Conservation (phyloP, 2,329 filamentous ascomycete genomes). For the Mycosphaerella sp. region DNA sequence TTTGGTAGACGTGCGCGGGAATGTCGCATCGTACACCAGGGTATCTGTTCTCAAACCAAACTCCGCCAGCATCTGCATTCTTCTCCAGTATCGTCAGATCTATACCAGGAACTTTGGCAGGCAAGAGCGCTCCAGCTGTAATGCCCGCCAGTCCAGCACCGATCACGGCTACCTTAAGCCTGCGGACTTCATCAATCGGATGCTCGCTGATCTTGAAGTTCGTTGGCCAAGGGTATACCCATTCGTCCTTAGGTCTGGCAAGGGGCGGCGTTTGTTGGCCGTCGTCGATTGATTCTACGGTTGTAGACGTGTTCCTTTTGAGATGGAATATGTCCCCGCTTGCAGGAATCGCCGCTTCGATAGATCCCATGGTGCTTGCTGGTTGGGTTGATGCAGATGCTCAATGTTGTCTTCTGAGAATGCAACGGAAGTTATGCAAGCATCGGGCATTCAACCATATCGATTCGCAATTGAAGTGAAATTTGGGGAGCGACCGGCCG, state of each 20-base stretch:
- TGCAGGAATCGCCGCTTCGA: not conserved
- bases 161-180: constrained; percentile 48
- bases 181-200: constrained; percentile 26
- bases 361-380: constrained; percentile 11
- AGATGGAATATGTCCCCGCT: not conserved
- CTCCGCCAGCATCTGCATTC: constrained; percentile 54
- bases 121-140: constrained; percentile 58
- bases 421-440: not conserved
- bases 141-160: constrained; percentile 60
- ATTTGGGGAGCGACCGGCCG: constrained; percentile 5
- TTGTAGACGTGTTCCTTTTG: constrained; percentile 7
- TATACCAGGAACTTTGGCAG: constrained; percentile 61
- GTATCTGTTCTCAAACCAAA: constrained; percentile 37
- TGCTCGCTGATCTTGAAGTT: constrained; percentile 28
- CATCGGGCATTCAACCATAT: not conserved
- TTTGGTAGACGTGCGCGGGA: constrained; percentile 64
- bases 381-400: not conserved
- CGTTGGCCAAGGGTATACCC: constrained; percentile 23
- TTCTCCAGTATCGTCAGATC: constrained; percentile 62
- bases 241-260: constrained; percentile 1
- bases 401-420: not conserved
- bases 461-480: not conserved
- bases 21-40: constrained; percentile 53
- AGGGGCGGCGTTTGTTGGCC: not conserved
- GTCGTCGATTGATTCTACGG: constrained; percentile 9